These are phyloP conservation scores for Aspergillus intermedius DNA, from an alignment of 2,329 filamentous ascomycete genomes.

Conservation along the genomic window DNA sequence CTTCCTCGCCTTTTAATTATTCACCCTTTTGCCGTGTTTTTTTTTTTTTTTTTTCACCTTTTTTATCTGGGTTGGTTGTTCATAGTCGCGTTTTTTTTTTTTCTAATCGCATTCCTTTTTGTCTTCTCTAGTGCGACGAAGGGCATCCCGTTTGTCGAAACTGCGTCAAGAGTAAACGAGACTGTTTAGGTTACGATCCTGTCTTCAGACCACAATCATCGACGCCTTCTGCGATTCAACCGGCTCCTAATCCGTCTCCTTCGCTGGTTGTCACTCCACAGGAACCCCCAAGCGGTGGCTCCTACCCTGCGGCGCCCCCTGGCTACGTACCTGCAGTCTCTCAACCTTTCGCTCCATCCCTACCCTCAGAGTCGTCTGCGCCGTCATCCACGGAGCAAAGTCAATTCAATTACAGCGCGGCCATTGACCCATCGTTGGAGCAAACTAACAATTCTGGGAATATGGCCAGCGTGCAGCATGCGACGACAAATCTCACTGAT, in stretches of 20 bases:
- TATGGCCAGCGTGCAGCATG: conserved; percentile 29
- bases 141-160: conserved; percentile 78
- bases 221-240: conserved; percentile 62
- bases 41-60: conserved; percentile 5
- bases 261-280: conserved; percentile 37
- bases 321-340: conserved; percentile 35
- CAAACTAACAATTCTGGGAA: conserved; percentile 26
- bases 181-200: conserved; percentile 62
- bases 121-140: conserved; percentile 74
- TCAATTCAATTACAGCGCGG: conserved; percentile 52
- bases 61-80: conserved; percentile 7
- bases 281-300: conserved; percentile 16
- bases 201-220: conserved; percentile 66
- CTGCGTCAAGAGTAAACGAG: conserved; percentile 61
- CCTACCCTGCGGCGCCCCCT: conserved; percentile 33
- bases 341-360: conserved; percentile 33
- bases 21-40: conserved; percentile 7
- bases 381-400: conserved; percentile 29
- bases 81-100: conserved; percentile 13
- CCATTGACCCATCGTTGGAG: conserved; percentile 63
- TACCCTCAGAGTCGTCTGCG: conserved; percentile 32
- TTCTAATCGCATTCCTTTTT: conserved; percentile 10
- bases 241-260: conserved; percentile 40
- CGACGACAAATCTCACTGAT: conserved; percentile 14
- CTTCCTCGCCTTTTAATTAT: conserved; percentile 13